Conservation (phyloP, 805 yeast genomes). For the Ogataea nitratoaversa region DNA sequence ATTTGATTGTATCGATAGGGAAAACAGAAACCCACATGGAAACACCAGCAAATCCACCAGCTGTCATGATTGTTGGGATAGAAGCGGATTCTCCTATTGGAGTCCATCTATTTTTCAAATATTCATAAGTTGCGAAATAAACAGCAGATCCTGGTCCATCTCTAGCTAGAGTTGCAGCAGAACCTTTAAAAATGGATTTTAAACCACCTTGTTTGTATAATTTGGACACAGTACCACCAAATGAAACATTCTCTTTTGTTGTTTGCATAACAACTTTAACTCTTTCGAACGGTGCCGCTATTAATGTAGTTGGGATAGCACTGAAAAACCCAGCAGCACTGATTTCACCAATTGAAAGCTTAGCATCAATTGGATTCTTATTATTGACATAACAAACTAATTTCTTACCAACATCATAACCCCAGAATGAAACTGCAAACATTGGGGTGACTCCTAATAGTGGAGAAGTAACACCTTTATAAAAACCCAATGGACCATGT, state of each 20-base stretch:
- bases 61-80: slow-evolving; percentile 69
- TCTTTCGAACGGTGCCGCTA: slow-evolving; percentile 97
- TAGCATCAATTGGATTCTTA: slow-evolving; percentile 28
- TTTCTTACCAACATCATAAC: slow-evolving; percentile 88
- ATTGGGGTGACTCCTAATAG: slow-evolving; percentile 96
- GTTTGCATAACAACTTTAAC: slow-evolving; percentile 89
- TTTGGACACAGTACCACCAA: slow-evolving; percentile 57
- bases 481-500: slow-evolving; percentile 77
- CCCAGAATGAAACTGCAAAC: slow-evolving; percentile 99
- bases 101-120: slow-evolving; percentile 60
- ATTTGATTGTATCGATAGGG: slow-evolving; percentile 94
- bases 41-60: slow-evolving; percentile 96
- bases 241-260: slow-evolving; percentile 40
- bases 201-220: slow-evolving; percentile 80
- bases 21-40: slow-evolving; percentile 95
- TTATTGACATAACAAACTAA: slow-evolving; percentile 49
- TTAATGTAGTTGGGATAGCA: slow-evolving; percentile 90
- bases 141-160: slow-evolving; percentile 98
- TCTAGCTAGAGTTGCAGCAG: slow-evolving; percentile 86
- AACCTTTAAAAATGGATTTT: slow-evolving; percentile 82
- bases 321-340: slow-evolving; percentile 92
- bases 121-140: slow-evolving; percentile 92
- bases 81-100: slow-evolving; percentile 52
- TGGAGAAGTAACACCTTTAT: slow-evolving; percentile 93
- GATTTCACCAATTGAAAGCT: slow-evolving; percentile 61